Base-by-base conservation (phyloP, 148 eudicot genomes). In the Rhododendron ferrugineum region DNA sequence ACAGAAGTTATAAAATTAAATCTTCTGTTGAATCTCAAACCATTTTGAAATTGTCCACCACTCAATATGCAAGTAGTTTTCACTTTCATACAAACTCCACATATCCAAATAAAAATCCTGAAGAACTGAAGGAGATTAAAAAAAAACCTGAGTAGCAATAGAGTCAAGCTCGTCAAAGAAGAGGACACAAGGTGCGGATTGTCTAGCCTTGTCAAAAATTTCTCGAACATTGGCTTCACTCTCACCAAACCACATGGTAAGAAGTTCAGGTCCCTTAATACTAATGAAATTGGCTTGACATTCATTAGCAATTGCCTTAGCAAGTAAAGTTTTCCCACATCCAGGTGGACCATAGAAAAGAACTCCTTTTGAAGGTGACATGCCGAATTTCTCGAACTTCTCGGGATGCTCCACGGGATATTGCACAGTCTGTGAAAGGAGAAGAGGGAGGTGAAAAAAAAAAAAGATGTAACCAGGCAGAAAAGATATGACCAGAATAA, bases 221-320 rank as follows among this genome's bases (percentile, higher is more conserved):
- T 90, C 92, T 1, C 91, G 82, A 44, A 92, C 93, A 89, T 92
- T 92, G 50, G 92, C 93, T 82, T 92, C 93, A 82, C 92, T 90
- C 86, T 92, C 93, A 68, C 92, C 93, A 80, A 92, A 90, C 93
- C 92, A 92, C 93, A 92, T 92, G 13, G 93, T 91, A 26, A 91
- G 89, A 86, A 91, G 79, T 81, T 91, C 93, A 11, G 93, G 91
- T 60, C 93, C 91, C 78, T 91, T 91, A 13, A 91, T 77, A 77
- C 93, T 91, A 76, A 91, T 89, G 84, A 91, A 89, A 62, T 91
- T 91, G 72, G 93, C 93, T 78, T 89, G 93, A 62, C 91, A 91
- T 72, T 89, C 93, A 73, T 91, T 89, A 5, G 91, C 93, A 86
- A 91, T 91, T 11, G 93, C 93, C 87, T 91, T 91, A 40, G 93